Evolutionary conservation across 2,329 filamentous ascomycete species (phyloP).

Genomic region (Pyrenochaeta sp.): DNA sequence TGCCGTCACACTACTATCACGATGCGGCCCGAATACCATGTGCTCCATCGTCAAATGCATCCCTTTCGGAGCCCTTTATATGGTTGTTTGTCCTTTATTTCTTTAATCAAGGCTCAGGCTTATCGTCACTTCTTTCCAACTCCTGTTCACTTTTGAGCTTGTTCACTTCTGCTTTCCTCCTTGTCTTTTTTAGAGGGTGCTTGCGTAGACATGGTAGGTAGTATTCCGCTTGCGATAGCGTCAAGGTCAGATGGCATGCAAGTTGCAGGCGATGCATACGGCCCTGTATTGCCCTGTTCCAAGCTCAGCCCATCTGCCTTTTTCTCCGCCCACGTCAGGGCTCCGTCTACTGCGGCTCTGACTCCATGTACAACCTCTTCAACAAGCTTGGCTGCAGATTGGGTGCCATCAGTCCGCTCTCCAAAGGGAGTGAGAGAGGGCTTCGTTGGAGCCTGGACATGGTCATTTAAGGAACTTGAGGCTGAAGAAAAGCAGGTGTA

Average conservation of each 20-base stretch:
- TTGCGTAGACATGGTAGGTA: conserved; percentile 29
- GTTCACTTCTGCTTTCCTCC: not conserved
- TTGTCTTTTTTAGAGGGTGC: not conserved
- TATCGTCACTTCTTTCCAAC: not conserved
- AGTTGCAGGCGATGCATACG: conserved; percentile 41
- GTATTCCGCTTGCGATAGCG: conserved; percentile 39
- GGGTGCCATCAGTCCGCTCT: conserved; percentile 14
- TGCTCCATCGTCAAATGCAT: no score
- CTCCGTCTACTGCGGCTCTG: conserved; percentile 28
- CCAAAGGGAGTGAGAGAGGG: conserved; percentile 5
- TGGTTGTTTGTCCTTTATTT: no score
- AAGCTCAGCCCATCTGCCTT: conserved; percentile 32
- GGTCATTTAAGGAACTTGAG: not conserved
- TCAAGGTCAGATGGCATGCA: conserved; percentile 46
- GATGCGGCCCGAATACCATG: no score
- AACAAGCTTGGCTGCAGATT: conserved; percentile 24
- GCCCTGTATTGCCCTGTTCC: conserved; percentile 36
- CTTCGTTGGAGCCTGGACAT: not conserved
- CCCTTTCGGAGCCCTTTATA: no score
- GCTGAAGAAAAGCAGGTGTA: not conserved
- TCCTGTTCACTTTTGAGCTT: not conserved
- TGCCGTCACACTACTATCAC: no score
- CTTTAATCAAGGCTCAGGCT: not conserved
- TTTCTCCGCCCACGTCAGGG: conserved; percentile 36
- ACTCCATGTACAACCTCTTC: conserved; percentile 26